phyloP scores from a whole-genome alignment of 2,329 filamentous ascomycete species.

The Sporothrix luriei region DNA sequence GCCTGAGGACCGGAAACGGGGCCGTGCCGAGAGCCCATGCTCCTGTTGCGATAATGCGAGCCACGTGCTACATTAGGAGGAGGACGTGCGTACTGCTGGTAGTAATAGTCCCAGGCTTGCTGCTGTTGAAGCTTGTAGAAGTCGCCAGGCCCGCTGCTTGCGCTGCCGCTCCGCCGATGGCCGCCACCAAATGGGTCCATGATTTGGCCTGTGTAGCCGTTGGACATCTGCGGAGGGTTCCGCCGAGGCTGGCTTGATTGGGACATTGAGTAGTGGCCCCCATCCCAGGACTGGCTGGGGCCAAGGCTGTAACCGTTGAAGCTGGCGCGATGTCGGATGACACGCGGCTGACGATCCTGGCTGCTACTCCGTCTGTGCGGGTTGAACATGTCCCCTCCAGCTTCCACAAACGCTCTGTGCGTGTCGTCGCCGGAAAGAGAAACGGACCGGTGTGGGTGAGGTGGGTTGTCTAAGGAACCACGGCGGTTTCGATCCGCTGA shows the following conservation, averaged over 20 bases:
- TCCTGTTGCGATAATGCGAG: slow-evolving; percentile 47
- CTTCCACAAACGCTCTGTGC: not conserved
- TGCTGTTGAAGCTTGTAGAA: slow-evolving; percentile 29
- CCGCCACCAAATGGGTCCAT: slow-evolving; percentile 34
- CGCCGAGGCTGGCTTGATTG: not conserved
- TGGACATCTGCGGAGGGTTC: slow-evolving; percentile 26
- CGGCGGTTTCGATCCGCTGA: slow-evolving; percentile 36
- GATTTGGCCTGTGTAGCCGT: slow-evolving; percentile 27
- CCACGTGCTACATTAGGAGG: slow-evolving; percentile 43
- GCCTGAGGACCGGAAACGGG: slow-evolving; percentile 35
- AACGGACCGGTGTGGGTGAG: slow-evolving; percentile 2
- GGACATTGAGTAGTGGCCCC: slow-evolving; percentile 31
- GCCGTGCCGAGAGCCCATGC: slow-evolving; percentile 41
- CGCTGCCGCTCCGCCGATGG: not conserved
- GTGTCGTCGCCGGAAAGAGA: slow-evolving; percentile 8
- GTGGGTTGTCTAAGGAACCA: slow-evolving; percentile 35
- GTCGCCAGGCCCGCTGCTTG: slow-evolving; percentile 33
- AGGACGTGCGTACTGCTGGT: slow-evolving; percentile 42
- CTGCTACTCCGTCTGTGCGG: not conserved
- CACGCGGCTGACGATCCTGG: slow-evolving; percentile 25
- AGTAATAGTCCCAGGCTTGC: slow-evolving; percentile 43
- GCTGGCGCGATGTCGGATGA: slow-evolving; percentile 44
- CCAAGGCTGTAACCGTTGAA: slow-evolving; percentile 40
- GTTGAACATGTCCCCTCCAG: not conserved
- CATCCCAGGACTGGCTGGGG: slow-evolving; percentile 34